Conservation (phyloP, 306 rosid species). For the Trifolium dubium region DNA sequence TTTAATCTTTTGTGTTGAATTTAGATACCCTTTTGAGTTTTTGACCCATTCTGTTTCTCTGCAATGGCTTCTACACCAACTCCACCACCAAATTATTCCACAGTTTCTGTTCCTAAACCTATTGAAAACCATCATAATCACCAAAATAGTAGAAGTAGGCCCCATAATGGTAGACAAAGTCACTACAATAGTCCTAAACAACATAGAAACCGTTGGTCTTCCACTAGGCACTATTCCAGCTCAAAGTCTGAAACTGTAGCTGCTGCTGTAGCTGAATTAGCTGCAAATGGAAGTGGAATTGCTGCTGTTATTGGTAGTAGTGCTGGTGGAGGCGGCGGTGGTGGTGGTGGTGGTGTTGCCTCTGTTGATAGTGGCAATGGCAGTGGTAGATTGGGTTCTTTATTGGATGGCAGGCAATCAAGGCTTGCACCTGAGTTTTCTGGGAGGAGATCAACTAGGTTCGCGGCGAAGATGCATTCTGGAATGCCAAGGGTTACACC, state of each 20-base stretch:
- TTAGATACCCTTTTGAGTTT: slow-evolving; percentile 27
- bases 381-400: slow-evolving; percentile 47
- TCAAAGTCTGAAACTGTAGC: slow-evolving; percentile 49
- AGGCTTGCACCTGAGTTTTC: slow-evolving; percentile 71
- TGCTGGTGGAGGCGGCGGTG: no score
- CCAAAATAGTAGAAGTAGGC: background rate
- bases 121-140: slow-evolving; percentile 50
- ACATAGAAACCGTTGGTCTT: background rate
- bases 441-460: slow-evolving; percentile 80
- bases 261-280: slow-evolving; percentile 11
- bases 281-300: background rate
- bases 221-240: background rate
- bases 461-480: slow-evolving; percentile 73
- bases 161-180: background rate
- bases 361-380: slow-evolving; percentile 15
- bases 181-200: slow-evolving; percentile 28
- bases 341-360: background rate
- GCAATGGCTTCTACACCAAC: slow-evolving; percentile 43
- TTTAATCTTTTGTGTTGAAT: background rate
- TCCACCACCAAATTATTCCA: slow-evolving; percentile 36
- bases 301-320: background rate
- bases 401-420: slow-evolving; percentile 50
- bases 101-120: slow-evolving; percentile 64
- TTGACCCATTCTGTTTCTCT: background rate
- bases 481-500: slow-evolving; percentile 63